Conservation (phyloP, 768 basidiomycete species). For the Termitomyces sp. region DNA sequence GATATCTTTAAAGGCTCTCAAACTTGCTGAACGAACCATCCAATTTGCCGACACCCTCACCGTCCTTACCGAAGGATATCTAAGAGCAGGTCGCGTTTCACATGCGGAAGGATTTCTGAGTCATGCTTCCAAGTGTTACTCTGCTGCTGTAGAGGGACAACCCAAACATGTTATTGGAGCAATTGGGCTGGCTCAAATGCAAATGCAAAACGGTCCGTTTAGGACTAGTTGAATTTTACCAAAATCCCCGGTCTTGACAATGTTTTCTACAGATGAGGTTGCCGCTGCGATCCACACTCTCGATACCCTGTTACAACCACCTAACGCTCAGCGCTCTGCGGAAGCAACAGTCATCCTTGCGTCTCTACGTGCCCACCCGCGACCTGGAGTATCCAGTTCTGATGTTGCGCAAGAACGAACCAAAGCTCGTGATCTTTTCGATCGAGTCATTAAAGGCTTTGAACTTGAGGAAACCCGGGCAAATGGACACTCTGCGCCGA, state of each 20-base stretch:
- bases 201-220: conserved; percentile 67
- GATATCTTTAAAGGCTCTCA: conserved; percentile 74
- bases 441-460: conserved; percentile 63
- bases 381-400: conserved; percentile 70
- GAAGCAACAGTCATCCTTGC: conserved; percentile 91
- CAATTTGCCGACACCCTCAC: conserved; percentile 90
- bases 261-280: conserved; percentile 57
- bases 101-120: conserved; percentile 63
- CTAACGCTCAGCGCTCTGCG: conserved; percentile 57
- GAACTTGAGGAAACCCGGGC: conserved; percentile 52
- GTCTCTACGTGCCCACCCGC: conserved; percentile 76
- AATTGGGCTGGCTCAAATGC: conserved; percentile 83
- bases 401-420: conserved; percentile 68
- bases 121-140: conserved; percentile 70
- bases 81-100: conserved; percentile 75
- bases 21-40: conserved; percentile 89
- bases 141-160: conserved; percentile 57
- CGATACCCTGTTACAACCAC: conserved; percentile 67
- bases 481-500: conserved; percentile 32
- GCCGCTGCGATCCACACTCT: conserved; percentile 83
- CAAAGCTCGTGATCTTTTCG: conserved; percentile 78
- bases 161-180: conserved; percentile 74
- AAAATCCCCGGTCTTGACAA: neutral
- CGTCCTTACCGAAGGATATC: conserved; percentile 80
- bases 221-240: neutral